Percentiles rank a stretch among this genome's conserved stretches.
phyloP scores from a whole-genome alignment of 2,329 filamentous ascomycete genomes.

The Didymella arachidicola region DNA sequence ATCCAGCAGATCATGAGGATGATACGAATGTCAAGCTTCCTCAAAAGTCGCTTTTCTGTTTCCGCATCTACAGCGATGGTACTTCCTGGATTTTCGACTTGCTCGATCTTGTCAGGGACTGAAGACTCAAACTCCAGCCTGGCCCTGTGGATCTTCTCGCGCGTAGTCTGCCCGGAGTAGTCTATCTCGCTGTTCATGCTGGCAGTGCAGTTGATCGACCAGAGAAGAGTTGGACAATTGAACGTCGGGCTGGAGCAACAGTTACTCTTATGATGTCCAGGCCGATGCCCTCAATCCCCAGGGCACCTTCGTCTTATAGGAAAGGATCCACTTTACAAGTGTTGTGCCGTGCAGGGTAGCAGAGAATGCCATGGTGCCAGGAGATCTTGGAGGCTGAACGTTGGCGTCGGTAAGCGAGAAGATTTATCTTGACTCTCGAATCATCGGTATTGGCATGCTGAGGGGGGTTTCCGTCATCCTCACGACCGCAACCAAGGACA shows the following conservation, averaged over 20 bases:
- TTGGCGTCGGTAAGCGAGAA: constrained; percentile 20
- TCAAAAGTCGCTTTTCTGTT: constrained; percentile 57
- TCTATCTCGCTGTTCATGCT: constrained; percentile 9
- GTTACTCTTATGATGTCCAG: not conserved
- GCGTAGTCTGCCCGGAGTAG: constrained; percentile 2
- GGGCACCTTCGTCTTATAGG: constrained; percentile 11
- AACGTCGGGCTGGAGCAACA: not conserved
- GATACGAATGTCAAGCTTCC: constrained; percentile 59
- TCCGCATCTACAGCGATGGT: constrained; percentile 50
- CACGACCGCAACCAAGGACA: not conserved
- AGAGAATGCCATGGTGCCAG: constrained; percentile 24
- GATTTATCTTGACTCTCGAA: not conserved
- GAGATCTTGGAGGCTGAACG: constrained; percentile 19
- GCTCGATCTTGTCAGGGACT: constrained; percentile 24
- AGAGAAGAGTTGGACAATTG: not conserved
- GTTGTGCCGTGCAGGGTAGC: constrained; percentile 22
- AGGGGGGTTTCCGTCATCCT: not conserved
- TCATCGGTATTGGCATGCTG: constrained; percentile 4
- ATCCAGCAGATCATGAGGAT: constrained; percentile 64
- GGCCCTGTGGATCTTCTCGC: constrained; percentile 25
- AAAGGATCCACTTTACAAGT: not conserved
- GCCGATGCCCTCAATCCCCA: not conserved
- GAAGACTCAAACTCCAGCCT: constrained; percentile 20
- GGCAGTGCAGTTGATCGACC: not conserved
- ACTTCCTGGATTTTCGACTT: constrained; percentile 21